Base-by-base conservation (phyloP, 2,329 filamentous ascomycete genomes). In the Pleochaeta shiraiana region DNA sequence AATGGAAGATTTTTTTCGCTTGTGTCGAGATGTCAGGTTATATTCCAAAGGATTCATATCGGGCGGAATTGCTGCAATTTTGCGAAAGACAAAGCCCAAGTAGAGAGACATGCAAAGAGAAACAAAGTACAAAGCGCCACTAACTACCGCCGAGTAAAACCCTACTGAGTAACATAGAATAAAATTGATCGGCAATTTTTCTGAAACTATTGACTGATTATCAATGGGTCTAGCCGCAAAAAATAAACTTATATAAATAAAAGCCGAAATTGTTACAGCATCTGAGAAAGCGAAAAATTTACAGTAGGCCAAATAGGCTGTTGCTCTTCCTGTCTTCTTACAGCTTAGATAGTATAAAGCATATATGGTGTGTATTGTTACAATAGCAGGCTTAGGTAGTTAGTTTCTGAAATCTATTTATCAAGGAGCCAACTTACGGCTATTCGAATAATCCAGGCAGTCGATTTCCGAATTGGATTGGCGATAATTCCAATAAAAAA, bases 11-110 rank as follows among this genome's bases (percentile, higher is more conserved):
- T 81, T 83, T 72, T 88, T 91, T 71, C 87, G 83, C 77, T 90
- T 91, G 75, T 95, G 90, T 28, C 85, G 82, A 12, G 88, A 84
- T 0, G 90, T 96, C 65, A 95, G 77, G 70, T 92, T 85, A 68
- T 88, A 83, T 73, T 96, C 91, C 16, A 97, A 79, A 1, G 92
- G 92, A 73, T 97, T 97, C 87, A 95, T 90, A 71, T 97, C 92
- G 0, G 92, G 91, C 5, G 92, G 92, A 73, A 96, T 80, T 24
- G 80, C 78, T 4, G 84, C 79, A 70, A 97, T 96, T 71, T 87
- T 86, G 47, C 85, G 83, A 81, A 96, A 97, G 69, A 87, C 82
- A 63, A 88, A 73, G 19, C 84, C 83, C 30, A 97, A 78, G 75
- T 87, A 96, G 34, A 88, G 72, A 4, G 88, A 88, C 39, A 95